A percentile compares a stretch with the other conserved stretches of the same genome.
These are phyloP conservation scores for Microdochium nivale DNA, from an alignment of 2,329 filamentous ascomycete genomes.

Conservation along the genomic window DNA sequence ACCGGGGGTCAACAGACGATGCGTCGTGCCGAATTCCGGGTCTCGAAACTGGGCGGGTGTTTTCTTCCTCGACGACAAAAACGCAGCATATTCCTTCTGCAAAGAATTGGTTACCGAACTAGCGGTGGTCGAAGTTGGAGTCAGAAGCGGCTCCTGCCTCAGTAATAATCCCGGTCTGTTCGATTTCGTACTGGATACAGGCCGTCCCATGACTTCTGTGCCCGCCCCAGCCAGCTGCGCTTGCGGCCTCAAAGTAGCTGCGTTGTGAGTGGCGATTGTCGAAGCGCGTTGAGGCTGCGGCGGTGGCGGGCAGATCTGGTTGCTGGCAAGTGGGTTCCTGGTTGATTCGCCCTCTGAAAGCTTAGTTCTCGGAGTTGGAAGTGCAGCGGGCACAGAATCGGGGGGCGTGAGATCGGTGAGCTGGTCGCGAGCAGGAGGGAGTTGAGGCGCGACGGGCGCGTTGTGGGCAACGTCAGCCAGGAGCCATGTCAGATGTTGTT, in stretches of 20 bases:
- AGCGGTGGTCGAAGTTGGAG: constrained; percentile 26
- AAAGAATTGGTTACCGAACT: constrained; percentile 13
- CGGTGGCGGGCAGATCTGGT: constrained; percentile 10
- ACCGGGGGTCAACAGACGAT: constrained; percentile 14
- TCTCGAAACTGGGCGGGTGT: constrained; percentile 9
- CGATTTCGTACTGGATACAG: constrained; percentile 32
- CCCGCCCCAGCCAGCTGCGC: constrained; percentile 8
- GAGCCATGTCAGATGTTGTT: constrained; percentile 49
- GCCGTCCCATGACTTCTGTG: constrained; percentile 31
- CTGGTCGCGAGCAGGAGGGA: constrained; percentile 21
- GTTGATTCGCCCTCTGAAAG: constrained; percentile 3
- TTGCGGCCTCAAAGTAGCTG: constrained; percentile 9
- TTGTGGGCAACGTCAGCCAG: constrained; percentile 35
- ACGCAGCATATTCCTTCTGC: constrained; percentile 24
- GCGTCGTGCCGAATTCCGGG: constrained; percentile 9
- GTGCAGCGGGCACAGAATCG: constrained; percentile 11
- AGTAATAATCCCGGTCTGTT: constrained; percentile 36
- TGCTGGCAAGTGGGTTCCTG: constrained; percentile 4
- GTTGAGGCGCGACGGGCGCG: constrained; percentile 28
- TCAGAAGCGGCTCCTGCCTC: constrained; percentile 31
- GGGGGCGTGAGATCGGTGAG: constrained; percentile 11
- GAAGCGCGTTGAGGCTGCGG: constrained; percentile 10
- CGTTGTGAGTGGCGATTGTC: constrained; percentile 4
- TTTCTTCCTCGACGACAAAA: constrained; percentile 15
- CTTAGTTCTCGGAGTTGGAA: constrained; percentile 5